Evolutionary conservation across 441 rosid genomes (phyloP), one percentile per base, ranked within the genome.

Genomic region (Populus hybrid): DNA sequence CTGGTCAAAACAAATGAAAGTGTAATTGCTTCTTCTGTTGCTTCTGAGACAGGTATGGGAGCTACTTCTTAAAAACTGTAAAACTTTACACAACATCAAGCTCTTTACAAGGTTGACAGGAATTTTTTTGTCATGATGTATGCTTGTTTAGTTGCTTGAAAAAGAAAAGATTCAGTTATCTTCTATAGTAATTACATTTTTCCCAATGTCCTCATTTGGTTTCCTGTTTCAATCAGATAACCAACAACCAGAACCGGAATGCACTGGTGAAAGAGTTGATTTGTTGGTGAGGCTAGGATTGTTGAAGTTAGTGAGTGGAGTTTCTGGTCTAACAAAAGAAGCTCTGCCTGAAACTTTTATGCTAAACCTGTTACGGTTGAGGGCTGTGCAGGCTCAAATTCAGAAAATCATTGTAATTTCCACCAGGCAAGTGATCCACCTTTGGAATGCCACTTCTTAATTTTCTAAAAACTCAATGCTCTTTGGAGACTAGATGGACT

Each of bases 341-440:
- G 65, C 80, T 35, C 65, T 90, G 72, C 97, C 99, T 0, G 99
- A 95, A 84, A 94, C 95, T 29, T 88, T 92, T 35, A 75, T 67
- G 68, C 94, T 94, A 70, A 92, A 92, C 79, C 87, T 89, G 74
- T 67, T 88, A 35, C 91, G 98, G 78, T 33, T 90, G 86, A 89
- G 97, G 81, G 84, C 83, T 79, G 87, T 88, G 69, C 98, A 95
- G 85, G 87, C 89, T 80, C 89, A 92, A 77, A 86, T 94, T 72
- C 98, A 95, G 87, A 95, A 94, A 86, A 88, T 92, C 6, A 81
- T 88, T 67, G 95, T 94, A 71, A 83, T 88, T 65, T 83, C 94
- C 42, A 89, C 94, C 61, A 91, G 99, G 98, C 84, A 69, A 72
- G 73, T 56, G n/a, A 11, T 68, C 42, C 40, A 38, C 45, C 36